Percentiles rank a stretch among this genome's conserved stretches.
phyloP scores from a whole-genome alignment of 352 stramenopile genomes.

The Phytophthora citrophthora region DNA sequence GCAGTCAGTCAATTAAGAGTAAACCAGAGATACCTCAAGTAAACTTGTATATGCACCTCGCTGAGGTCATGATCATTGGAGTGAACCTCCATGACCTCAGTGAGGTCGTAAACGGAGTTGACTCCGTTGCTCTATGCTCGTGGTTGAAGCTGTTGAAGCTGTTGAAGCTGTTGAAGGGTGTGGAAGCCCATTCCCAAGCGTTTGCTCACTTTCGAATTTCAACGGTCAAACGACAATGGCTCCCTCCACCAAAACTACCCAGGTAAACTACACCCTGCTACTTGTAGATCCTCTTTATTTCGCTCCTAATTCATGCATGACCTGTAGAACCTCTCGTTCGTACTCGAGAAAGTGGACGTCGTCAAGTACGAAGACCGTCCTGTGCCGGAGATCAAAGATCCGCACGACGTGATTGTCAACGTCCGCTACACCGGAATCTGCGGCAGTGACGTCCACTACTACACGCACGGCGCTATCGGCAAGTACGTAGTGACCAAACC shows the following conservation, averaged over 20 bases:
- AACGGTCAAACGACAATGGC: constrained; percentile 1
- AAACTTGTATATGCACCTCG: too few relatives aligned
- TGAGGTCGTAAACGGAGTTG: too few relatives aligned
- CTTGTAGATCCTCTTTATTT: not conserved
- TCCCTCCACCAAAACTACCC: not conserved
- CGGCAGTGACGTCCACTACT: constrained; percentile 38
- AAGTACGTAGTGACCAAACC: constrained; percentile 34
- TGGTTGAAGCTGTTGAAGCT: constrained; percentile 17
- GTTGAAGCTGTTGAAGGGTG: constrained; percentile 13
- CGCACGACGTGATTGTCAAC: constrained; percentile 34
- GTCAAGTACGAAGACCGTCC: constrained; percentile 34
- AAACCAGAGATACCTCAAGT: too few relatives aligned
- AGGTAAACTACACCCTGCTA: not conserved
- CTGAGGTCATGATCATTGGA: too few relatives aligned
- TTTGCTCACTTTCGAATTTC: constrained; percentile 20
- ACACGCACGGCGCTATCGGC: constrained; percentile 37
- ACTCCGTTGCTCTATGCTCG: not conserved
- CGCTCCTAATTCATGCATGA: not conserved
- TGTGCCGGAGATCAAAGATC: constrained; percentile 28
- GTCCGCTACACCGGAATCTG: constrained; percentile 40
- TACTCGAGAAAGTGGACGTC: constrained; percentile 34
- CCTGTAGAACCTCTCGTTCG: constrained; percentile 31
- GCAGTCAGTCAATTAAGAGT: too few relatives aligned
- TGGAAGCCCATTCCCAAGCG: constrained; percentile 9
- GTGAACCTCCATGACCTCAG: too few relatives aligned